Percentiles rank a stretch among this genome's conserved stretches.
Evolutionary conservation across 2,329 filamentous ascomycete species (phyloP).

Genomic region (Fusarium camptoceras): DNA sequence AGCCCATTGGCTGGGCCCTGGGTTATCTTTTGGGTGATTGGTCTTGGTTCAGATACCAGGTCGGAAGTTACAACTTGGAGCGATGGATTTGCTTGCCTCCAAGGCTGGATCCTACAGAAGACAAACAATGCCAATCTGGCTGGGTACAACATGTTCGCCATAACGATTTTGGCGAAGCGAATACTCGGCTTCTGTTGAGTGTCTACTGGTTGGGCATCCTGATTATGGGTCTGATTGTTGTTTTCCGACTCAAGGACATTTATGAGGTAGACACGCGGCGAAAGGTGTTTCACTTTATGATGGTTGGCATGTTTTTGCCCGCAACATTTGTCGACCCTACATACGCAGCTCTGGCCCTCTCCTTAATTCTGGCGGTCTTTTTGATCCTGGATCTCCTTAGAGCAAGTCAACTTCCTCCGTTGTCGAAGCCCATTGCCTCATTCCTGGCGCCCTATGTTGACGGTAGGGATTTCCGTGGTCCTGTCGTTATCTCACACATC

Average conservation of each 20-base stretch:
- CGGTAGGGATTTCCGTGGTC: slow-evolving; percentile 89
- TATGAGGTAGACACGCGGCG: slow-evolving; percentile 95
- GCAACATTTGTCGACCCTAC: slow-evolving; percentile 87
- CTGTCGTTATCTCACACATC: slow-evolving; percentile 95
- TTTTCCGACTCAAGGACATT: slow-evolving; percentile 78
- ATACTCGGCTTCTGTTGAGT: slow-evolving; percentile 80
- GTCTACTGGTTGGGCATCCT: slow-evolving; percentile 81
- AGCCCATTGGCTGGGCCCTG: slow-evolving; percentile 93
- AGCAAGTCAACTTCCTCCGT: slow-evolving; percentile 89
- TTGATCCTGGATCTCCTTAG: slow-evolving; percentile 89
- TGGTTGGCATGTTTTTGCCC: slow-evolving; percentile 95
- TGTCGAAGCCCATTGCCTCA: slow-evolving; percentile 84
- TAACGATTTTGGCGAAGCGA: slow-evolving; percentile 76
- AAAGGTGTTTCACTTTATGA: slow-evolving; percentile 98
- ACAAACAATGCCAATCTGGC: slow-evolving; percentile 61
- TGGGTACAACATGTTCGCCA: slow-evolving; percentile 75
- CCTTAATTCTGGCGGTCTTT: slow-evolving; percentile 83
- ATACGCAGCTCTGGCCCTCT: slow-evolving; percentile 83
- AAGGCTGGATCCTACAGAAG: slow-evolving; percentile 46
- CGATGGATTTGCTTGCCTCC: slow-evolving; percentile 80
- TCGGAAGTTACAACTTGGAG: slow-evolving; percentile 75
- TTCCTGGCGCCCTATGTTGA: slow-evolving; percentile 96
- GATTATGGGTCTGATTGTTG: slow-evolving; percentile 75
- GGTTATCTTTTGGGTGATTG: slow-evolving; percentile 89
- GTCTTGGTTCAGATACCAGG: slow-evolving; percentile 75